Evolutionary conservation across 495 filamentous ascomycete species (phyloP).

Genomic region (Penicillium taxi): DNA sequence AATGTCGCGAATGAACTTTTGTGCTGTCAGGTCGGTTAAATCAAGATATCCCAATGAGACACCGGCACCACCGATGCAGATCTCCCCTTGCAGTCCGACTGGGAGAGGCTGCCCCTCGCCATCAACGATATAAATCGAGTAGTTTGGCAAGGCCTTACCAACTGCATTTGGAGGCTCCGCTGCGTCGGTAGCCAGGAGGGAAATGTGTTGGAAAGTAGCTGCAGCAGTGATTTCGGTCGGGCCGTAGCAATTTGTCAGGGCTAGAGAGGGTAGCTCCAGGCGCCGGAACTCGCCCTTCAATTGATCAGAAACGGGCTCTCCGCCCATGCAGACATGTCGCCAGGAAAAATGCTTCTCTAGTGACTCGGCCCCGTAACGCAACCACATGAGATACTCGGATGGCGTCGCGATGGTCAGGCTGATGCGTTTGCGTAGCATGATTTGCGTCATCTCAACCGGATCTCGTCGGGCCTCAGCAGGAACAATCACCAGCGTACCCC

Average conservation of each 20-base stretch:
- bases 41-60: conserved; percentile 34
- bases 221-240: conserved; percentile 21
- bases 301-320: conserved; percentile 14
- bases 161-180: too few species aligned
- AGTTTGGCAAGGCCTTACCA: conserved; percentile 32
- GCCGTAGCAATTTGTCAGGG: conserved; percentile 23
- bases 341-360: conserved; percentile 10
- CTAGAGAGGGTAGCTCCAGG: conserved; percentile 9
- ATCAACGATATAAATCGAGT: conserved; percentile 36
- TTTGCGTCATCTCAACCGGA: conserved; percentile 18
- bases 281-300: conserved; percentile 6
- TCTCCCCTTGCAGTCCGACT: conserved; percentile 33
- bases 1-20: conserved; percentile 29
- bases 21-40: conserved; percentile 16
- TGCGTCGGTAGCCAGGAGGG: too few species aligned
- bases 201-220: too few species aligned
- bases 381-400: conserved; percentile 30
- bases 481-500: conserved; percentile 21
- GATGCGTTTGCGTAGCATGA: conserved; percentile 22
- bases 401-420: conserved; percentile 33
- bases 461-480: conserved; percentile 16
- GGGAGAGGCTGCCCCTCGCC: conserved; percentile 27
- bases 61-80: conserved; percentile 35
- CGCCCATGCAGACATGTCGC: conserved; percentile 18
- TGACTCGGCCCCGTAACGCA: conserved; percentile 15